Evolutionary conservation across 2,329 filamentous ascomycete genomes (phyloP).

Genomic region (Fusarium sarcochroum): DNA sequence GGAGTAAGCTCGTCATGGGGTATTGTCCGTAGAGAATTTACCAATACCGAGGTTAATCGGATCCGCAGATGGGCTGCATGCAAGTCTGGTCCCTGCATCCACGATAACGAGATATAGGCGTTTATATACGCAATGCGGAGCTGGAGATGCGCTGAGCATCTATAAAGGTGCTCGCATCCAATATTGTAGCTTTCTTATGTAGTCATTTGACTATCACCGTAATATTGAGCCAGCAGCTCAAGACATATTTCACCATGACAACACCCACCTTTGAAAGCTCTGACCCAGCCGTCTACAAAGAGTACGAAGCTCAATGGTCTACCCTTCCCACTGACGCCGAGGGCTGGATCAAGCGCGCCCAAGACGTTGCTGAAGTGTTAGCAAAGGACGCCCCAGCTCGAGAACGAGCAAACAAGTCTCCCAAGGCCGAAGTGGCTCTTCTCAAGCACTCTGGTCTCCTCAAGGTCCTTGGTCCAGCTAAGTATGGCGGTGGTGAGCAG

Average conservation of each 20-base stretch:
- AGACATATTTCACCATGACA: neutral
- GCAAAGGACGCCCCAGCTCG: conserved; percentile 43
- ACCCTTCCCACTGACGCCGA: conserved; percentile 49
- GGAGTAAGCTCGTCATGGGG: neutral
- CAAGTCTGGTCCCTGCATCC: neutral
- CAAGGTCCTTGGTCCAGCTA: conserved; percentile 56
- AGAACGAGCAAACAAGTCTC: conserved; percentile 58
- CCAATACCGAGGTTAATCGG: neutral
- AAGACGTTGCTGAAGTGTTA: conserved; percentile 5
- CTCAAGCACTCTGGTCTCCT: conserved; percentile 59
- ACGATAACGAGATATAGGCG: neutral
- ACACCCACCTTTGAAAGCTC: conserved; percentile 40
- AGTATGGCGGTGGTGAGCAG: conserved; percentile 61
- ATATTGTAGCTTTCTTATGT: neutral
- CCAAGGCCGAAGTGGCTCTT: conserved; percentile 56
- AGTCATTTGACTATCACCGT: neutral
- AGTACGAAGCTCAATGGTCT: conserved; percentile 55
- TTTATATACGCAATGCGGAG: neutral
- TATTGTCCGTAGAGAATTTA: neutral
- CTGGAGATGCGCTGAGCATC: fast-evolving
- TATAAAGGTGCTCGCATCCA: neutral
- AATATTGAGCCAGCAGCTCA: too few relatives aligned
- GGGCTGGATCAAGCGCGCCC: conserved; percentile 55
- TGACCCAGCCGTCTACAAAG: conserved; percentile 56
- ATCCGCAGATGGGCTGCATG: neutral